These are phyloP conservation scores for Cyclotella choctawhatcheeana DNA, from an alignment of 108 stramenopile species.

Conservation along the genomic window DNA sequence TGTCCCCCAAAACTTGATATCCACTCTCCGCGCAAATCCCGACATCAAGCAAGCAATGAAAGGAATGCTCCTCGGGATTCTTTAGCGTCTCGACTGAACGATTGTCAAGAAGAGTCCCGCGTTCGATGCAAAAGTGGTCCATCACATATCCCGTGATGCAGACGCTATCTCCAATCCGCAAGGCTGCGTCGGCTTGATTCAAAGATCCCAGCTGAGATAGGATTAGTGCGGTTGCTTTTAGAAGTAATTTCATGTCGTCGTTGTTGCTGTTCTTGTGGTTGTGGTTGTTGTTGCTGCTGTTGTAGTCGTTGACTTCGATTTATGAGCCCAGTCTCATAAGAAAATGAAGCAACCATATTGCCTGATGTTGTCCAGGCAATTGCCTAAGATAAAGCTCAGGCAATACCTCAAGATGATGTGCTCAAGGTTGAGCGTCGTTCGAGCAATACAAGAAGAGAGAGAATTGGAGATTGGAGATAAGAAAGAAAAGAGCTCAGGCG, in stretches of 20 bases:
- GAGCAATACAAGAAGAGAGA: too few relatives aligned
- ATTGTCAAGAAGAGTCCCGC: slow-evolving; percentile 46
- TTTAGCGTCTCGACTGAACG: slow-evolving; percentile 18
- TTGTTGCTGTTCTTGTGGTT: too few relatives aligned
- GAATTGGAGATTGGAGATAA: too few relatives aligned
- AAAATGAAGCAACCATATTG: too few relatives aligned
- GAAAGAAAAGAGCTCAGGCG: too few relatives aligned
- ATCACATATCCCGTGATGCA: slow-evolving; percentile 52
- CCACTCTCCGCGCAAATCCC: slow-evolving; percentile 20
- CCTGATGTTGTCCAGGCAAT: too few relatives aligned
- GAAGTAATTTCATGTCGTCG: background rate
- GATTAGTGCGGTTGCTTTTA: background rate
- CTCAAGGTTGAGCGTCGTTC: too few relatives aligned
- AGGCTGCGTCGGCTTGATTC: background rate
- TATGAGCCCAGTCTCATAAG: too few relatives aligned
- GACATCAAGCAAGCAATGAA: slow-evolving; percentile 51
- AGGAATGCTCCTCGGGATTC: slow-evolving; percentile 44
- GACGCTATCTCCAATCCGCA: slow-evolving; percentile 36
- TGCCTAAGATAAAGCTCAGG: too few relatives aligned
- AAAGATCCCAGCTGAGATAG: background rate
- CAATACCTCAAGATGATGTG: too few relatives aligned
- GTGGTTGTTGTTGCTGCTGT: too few relatives aligned
- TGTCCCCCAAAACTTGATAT: slow-evolving; percentile 34
- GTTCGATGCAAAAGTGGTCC: slow-evolving; percentile 47
- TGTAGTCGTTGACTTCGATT: too few relatives aligned